Evolutionary conservation across 495 filamentous ascomycete species (phyloP).

Genomic region (Emericellopsis terricola): DNA sequence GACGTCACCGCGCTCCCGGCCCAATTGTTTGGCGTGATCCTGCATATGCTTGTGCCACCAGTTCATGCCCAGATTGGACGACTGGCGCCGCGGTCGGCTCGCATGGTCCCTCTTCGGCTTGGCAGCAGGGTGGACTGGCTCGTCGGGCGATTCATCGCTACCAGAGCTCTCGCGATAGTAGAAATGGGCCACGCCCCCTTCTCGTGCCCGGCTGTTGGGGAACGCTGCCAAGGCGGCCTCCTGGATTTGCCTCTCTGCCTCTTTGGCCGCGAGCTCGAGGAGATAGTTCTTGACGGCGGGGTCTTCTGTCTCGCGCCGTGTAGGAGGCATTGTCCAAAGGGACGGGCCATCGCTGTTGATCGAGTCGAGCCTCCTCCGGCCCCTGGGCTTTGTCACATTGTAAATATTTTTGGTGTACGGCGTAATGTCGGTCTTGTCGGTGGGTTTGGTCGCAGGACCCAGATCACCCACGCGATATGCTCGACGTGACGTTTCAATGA

Average conservation of each 20-base stretch:
- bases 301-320: slow-evolving; percentile 43
- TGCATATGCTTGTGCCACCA: slow-evolving; percentile 35
- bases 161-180: slow-evolving; percentile 34
- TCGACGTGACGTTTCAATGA: slow-evolving; percentile 48
- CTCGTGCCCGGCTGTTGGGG: slow-evolving; percentile 24
- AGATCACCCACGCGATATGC: slow-evolving; percentile 33
- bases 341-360: slow-evolving; percentile 5
- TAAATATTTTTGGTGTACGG: slow-evolving; percentile 40
- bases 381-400: slow-evolving; percentile 23
- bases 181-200: slow-evolving; percentile 34
- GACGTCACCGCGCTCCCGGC: slow-evolving; percentile 4
- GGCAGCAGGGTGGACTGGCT: too few relatives aligned
- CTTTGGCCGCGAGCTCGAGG: slow-evolving; percentile 53
- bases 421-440: slow-evolving; percentile 39
- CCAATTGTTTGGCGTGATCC: slow-evolving; percentile 21
- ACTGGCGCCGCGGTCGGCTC: slow-evolving; percentile 19
- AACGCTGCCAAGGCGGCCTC: slow-evolving; percentile 30
- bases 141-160: slow-evolving; percentile 14
- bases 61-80: slow-evolving; percentile 25
- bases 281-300: slow-evolving; percentile 56
- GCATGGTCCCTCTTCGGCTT: slow-evolving; percentile 11
- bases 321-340: slow-evolving; percentile 8
- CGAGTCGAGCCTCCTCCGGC: slow-evolving; percentile 13
- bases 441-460: slow-evolving; percentile 27
- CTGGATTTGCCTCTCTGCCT: slow-evolving; percentile 50